Evolutionary conservation across 345 rosid species (phyloP), one percentile per base, ranked within the genome.

Genomic region (Luvunga scandens): DNA sequence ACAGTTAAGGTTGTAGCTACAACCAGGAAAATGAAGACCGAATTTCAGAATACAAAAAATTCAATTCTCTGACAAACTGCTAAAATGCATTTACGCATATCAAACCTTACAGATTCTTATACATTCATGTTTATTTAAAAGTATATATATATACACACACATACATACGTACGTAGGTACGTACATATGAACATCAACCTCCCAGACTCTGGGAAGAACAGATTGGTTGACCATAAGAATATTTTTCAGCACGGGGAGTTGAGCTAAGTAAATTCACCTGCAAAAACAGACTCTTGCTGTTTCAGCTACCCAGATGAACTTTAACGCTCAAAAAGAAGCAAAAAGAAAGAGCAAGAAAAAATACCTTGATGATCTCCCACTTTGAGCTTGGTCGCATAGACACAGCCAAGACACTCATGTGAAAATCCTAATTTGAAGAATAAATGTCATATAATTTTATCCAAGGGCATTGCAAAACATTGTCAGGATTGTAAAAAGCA

Each of bases 241-340:
- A 66, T 62, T 84, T 86, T 60, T 79, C 70, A 9, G 64, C 75
- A 22, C 45, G 73, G 65, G 56, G 50, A 74, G 74, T 73, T n/a
- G 90, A 77, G 19, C 78, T 77, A 25, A 89, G 86, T 68, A 89
- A 77, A 81, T 87, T 89, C 76, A 87, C 86, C 92, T 87, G 83
- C 86, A 81, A 1, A 45, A 77, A 8, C 24, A 21, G 9, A 45
- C 36, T 16, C 30, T 31, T 22, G 1, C 31, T 13, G n/a, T 48
- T 38, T 82, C 24, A 73, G 78, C 57, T 67, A 64, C 10, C 48
- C 42, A 19, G 2, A 67, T 61, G 30, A 50, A 71, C n/a, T 56
- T 30, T 53, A 79, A 59, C n/a, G 19, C 22, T 33, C 22, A 3
- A 61, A 7, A 9, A 2, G 7, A 7, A 70, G 21, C 33, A 45